phyloP scores from a whole-genome alignment of 2,329 filamentous ascomycete species.

The Diaporthe citriasiana region DNA sequence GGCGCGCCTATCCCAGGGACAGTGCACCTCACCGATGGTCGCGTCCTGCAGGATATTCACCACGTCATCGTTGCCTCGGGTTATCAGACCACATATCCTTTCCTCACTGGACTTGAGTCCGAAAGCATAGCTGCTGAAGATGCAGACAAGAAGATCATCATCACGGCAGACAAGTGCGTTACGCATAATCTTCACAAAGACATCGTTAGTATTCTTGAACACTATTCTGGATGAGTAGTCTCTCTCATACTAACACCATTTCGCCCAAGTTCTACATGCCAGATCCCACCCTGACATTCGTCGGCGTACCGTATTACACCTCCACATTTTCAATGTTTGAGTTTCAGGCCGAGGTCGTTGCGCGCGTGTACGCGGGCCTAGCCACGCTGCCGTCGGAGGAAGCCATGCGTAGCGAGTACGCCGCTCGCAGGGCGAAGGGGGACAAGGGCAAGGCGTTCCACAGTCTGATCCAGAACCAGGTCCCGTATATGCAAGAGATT shows the following conservation, averaged over 20 bases:
- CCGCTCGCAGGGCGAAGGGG: slow-evolving; percentile 48
- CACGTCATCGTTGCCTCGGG: slow-evolving; percentile 76
- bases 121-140: slow-evolving; percentile 56
- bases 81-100: slow-evolving; percentile 77
- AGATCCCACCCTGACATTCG: slow-evolving; percentile 73
- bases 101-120: slow-evolving; percentile 65
- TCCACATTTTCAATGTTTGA: slow-evolving; percentile 80
- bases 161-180: slow-evolving; percentile 73
- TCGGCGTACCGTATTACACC: slow-evolving; percentile 75
- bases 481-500: slow-evolving; percentile 51
- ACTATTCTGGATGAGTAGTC: neutral
- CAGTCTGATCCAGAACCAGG: slow-evolving; percentile 48
- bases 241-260: neutral
- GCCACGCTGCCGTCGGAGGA: slow-evolving; percentile 60
- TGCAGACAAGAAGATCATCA: slow-evolving; percentile 67
- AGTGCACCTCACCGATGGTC: slow-evolving; percentile 67
- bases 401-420: slow-evolving; percentile 55
- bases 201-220: slow-evolving; percentile 54
- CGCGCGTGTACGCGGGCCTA: slow-evolving; percentile 68
- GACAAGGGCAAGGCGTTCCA: slow-evolving; percentile 56
- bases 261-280: slow-evolving; percentile 70
- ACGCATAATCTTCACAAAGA: slow-evolving; percentile 78
- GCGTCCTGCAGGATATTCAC: slow-evolving; percentile 68
- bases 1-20: slow-evolving; percentile 61
- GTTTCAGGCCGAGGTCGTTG: slow-evolving; percentile 75